Base-by-base conservation (phyloP, 768 basidiomycete species). In the Kwoniella pini region DNA sequence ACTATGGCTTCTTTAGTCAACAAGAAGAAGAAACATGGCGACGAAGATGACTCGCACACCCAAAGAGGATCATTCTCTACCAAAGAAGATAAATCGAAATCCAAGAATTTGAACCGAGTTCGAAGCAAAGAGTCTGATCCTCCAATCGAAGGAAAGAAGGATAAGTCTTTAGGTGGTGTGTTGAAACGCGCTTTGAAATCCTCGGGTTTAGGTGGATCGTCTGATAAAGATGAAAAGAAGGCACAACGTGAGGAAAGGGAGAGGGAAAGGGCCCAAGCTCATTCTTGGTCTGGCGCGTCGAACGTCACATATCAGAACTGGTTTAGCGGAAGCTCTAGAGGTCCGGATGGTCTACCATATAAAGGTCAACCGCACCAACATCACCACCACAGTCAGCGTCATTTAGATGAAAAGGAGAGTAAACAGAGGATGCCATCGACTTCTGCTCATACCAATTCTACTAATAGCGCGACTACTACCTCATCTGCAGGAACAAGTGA, bases 151-250 rank as follows among this genome's bases (percentile, higher is more conserved):
- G 63, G 58, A 22, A 71, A 73, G 62, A 69, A 67, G 46, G 65
- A 71, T 30, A 69, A 64, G 33, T 39, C 46, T 3, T 49, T 77
- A 12, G 71, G 72, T 9, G 62, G 68, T 30, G 70, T 68, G 28
- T 65, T 78, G 51, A 78, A 76, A 62, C 57, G 72, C 17, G 63
- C 66, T 2, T 60, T 75, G 43, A 73, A 69, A 31, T 36, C 38
- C 24, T 49, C 51, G 5, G 51, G 43, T 17, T 39, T 64, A 1
- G 55, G 55, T 27, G 36, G 42, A 36, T 45, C 43, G 3, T 43
- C 57, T 4, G 31, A 48, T 2, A 42, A 24, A 26, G 72, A 74
- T 24, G 74, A 75, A 54, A 65, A 65, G 40, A 65, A 65, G 39
- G 60, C 52, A 28, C 61, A 60, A 44, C 59, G 63, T 28, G 68